Conservation (phyloP, 257 asterid genomes). For the Cynanchum wilfordii region DNA sequence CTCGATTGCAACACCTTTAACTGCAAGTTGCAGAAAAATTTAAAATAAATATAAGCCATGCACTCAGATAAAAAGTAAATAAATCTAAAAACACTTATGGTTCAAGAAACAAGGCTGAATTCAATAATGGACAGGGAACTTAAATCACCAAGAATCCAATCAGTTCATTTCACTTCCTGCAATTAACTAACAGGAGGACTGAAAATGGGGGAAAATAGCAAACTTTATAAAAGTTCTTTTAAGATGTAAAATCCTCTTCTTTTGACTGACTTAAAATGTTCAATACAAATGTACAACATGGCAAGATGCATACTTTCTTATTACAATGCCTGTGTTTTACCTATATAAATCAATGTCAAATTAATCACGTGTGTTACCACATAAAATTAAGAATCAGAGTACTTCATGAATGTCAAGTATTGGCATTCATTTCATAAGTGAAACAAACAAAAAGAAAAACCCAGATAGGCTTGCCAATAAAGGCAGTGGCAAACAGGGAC, state of each 20-base stretch:
- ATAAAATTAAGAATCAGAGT: background rate
- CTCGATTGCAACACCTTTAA: conserved; percentile 62
- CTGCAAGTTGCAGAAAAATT: conserved; percentile 31
- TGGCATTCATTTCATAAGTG: background rate
- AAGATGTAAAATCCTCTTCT: background rate
- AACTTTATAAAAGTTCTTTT: background rate
- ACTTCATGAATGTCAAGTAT: background rate
- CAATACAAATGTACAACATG: background rate
- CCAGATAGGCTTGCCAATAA: background rate
- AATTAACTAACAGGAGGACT: background rate
- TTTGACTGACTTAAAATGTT: background rate
- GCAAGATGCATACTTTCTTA: background rate
- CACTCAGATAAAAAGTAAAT: background rate
- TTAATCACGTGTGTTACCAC: background rate
- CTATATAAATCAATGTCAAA: background rate
- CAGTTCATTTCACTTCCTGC: background rate
- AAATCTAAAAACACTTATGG: background rate
- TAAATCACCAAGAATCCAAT: background rate
- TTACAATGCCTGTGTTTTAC: background rate
- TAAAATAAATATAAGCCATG: too few relatives aligned
- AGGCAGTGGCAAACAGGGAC: conserved; percentile 3
- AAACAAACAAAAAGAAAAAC: background rate
- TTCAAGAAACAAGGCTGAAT: background rate
- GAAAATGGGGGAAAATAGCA: background rate
- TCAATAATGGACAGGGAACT: background rate